phyloP scores from a whole-genome alignment of 176 grass and related monocot genomes.

The Otatea glauca region DNA sequence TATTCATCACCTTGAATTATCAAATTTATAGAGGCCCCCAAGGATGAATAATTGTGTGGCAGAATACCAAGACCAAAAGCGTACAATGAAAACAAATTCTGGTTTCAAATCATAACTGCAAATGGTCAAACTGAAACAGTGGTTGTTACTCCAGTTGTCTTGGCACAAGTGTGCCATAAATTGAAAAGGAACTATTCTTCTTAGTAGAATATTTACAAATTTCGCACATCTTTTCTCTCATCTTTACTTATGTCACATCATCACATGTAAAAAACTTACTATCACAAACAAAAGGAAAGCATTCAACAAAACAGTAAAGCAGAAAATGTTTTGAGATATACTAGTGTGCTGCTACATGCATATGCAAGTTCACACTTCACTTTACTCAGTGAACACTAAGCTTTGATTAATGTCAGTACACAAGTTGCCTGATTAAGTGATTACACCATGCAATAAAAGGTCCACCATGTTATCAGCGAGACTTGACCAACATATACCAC shows the following conservation, averaged over 20 bases:
- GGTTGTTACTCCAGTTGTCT: neutral
- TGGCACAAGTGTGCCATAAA: neutral
- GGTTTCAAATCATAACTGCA: neutral
- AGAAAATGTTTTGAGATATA: constrained; percentile 9
- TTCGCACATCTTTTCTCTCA: neutral
- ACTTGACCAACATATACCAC: neutral
- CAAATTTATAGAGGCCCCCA: neutral
- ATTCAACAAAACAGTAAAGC: constrained; percentile 2
- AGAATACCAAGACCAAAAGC: constrained; percentile 5
- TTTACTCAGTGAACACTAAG: constrained; percentile 16
- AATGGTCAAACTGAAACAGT: neutral
- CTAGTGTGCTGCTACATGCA: neutral
- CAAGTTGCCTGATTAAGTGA: constrained; percentile 14
- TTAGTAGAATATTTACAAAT: neutral
- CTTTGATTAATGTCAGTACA: constrained; percentile 9
- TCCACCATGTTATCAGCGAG: constrained; percentile 7
- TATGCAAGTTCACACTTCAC: neutral
- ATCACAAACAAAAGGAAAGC: neutral
- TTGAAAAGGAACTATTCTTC: neutral
- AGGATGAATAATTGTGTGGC: neutral
- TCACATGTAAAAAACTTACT: neutral
- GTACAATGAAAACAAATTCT: constrained; percentile 3
- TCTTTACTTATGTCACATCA: constrained; percentile 17
- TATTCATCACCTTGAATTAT: constrained; percentile 26
- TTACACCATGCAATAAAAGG: constrained; percentile 1